Conservation (phyloP, 2,329 filamentous ascomycete species). For the Teratosphaeriaceae sp. region DNA sequence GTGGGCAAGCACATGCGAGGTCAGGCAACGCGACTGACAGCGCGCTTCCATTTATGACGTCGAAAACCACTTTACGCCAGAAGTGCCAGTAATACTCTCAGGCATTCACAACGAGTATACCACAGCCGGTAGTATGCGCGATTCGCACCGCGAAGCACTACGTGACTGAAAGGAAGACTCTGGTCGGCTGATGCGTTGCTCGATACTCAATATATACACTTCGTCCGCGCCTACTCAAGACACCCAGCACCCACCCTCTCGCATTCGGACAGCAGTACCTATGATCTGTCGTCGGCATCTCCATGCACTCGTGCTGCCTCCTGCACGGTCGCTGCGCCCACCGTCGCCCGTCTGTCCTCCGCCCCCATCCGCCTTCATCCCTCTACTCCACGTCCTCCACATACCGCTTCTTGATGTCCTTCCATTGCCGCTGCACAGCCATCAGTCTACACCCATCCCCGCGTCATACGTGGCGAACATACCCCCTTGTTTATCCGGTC, state of each 20-base stretch:
- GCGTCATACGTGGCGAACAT: slow-evolving; percentile 42
- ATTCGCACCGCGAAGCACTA: no score
- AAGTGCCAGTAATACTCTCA: not conserved
- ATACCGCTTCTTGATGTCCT: slow-evolving; percentile 94
- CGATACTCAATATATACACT: no score
- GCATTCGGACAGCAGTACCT: no score
- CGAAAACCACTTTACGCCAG: not conserved
- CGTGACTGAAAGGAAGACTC: no score
- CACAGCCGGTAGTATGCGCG: no score
- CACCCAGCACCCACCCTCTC: no score
- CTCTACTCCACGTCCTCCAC: slow-evolving; percentile 53
- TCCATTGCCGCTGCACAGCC: slow-evolving; percentile 89
- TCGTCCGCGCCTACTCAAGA: no score
- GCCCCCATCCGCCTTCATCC: slow-evolving; percentile 31
- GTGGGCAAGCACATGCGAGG: not conserved
- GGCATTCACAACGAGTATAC: not conserved
- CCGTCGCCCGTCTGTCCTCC: slow-evolving; percentile 44
- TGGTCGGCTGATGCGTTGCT: no score
- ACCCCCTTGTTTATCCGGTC: slow-evolving; percentile 87
- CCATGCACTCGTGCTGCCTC: no score
- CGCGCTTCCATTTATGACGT: not conserved
- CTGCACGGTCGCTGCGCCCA: not conserved
- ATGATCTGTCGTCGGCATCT: no score
- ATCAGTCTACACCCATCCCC: not conserved
- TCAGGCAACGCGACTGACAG: not conserved